Base-by-base conservation (phyloP, 192 early-diverging fungal species). In the Thamnidium elegans region DNA sequence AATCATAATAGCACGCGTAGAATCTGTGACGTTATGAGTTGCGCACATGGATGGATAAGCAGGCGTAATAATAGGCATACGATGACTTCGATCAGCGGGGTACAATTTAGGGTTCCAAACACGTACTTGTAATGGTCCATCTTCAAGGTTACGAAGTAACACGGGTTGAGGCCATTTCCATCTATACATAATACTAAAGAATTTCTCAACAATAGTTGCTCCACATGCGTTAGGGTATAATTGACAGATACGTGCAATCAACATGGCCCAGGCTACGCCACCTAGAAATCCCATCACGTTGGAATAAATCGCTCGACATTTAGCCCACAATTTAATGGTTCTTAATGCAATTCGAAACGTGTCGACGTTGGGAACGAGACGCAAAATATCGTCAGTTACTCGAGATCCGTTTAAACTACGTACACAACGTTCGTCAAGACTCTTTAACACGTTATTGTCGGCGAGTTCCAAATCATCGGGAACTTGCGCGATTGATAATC, bases 221-320 rank as follows among this genome's bases (percentile, higher is more conserved):
- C 92, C 93, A 42, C 89, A 88, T 4, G 94, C 94, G 73, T 95
- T 96, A 4, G 97, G 97, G 68, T 95, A 99, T 32, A 97, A 73
- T 74, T 99, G 97, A 72, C 94, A 96, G 30, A 97, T 88, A 23
- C 95, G 78, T 23, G 95, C 97, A 14, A 96, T 92, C 14, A 94
- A 78, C 89, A 99, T 97, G 5, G 97, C 95, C 97, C 97, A 99
- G 4, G 95, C 94, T 46, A 99, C 92, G 72, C 97, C 97, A 58
- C 97, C 97, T 78, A 99, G 84, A 72, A 99, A 99, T 21, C 97
- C 97, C 86, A 97, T 87, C 3, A 95, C 89, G 74, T 99, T 99
- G 4, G 94, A 93, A 73, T 96, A 99, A 55, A 99, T 86, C 0
- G 91, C 93, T 17, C 93, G 84, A 30, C 55, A 84, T 72, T 97